These are phyloP conservation scores for Exophiala alcalophila DNA, from an alignment of 2,329 filamentous ascomycete species.

Conservation along the genomic window DNA sequence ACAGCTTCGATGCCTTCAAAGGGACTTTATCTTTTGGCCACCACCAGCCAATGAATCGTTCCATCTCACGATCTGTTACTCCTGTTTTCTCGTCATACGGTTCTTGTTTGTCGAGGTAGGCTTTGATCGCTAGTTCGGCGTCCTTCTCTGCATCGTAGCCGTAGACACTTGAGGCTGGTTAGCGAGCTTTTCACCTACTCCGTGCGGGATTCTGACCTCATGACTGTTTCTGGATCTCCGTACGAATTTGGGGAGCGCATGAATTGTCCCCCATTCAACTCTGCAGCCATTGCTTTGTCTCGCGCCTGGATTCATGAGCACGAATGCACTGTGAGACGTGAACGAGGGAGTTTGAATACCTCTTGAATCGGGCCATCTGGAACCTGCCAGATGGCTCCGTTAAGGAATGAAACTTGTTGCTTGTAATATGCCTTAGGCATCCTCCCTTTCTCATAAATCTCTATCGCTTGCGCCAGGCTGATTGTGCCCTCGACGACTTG, in stretches of 20 bases:
- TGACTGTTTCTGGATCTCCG: conserved; percentile 11
- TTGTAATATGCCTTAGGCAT: conserved; percentile 42
- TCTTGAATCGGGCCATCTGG: conserved; percentile 22
- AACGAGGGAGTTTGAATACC: conserved; percentile 22
- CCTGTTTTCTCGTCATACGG: conserved; percentile 34
- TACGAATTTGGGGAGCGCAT: conserved; percentile 38
- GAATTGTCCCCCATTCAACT: conserved; percentile 30
- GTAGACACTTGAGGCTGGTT: conserved; percentile 13
- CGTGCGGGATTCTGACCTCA: conserved; percentile 8
- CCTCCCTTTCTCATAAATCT: conserved; percentile 41
- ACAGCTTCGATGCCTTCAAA: conserved; percentile 14
- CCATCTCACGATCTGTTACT: conserved; percentile 31
- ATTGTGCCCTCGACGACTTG: conserved; percentile 37
- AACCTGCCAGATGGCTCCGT: conserved; percentile 6
- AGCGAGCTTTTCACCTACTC: conserved; percentile 1
- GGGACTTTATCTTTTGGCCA: conserved; percentile 25
- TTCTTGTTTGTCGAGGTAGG: conserved; percentile 19
- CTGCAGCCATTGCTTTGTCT: conserved; percentile 13
- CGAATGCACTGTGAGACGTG: background rate
- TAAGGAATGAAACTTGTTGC: conserved; percentile 16
- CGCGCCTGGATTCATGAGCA: conserved; percentile 8
- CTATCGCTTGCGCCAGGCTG: conserved; percentile 36
- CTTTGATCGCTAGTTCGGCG: conserved; percentile 22
- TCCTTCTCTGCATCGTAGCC: conserved; percentile 24
- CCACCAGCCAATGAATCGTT: conserved; percentile 39